Base-by-base conservation (phyloP, 305 asterid genomes). In the Solanum hybrid region DNA sequence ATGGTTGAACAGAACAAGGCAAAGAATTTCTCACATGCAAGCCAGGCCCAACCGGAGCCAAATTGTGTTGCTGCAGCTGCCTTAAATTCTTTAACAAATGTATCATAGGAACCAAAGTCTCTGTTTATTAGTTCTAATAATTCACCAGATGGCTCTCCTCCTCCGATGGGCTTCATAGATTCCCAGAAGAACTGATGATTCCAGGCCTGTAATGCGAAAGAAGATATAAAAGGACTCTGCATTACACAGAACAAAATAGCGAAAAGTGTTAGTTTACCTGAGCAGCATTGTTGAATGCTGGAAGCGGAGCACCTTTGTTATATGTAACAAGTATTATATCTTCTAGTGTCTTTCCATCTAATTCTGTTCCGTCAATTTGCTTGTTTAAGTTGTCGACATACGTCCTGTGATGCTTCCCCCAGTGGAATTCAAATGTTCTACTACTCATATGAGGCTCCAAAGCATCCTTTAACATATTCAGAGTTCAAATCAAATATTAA, bases 41-140 rank as follows among this genome's bases (percentile, higher is more conserved):
- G 98, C 99, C 99, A 97, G 88, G 99, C 98, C 99, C 99, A 97
- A 91, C 99, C 99, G 31, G 99, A 97, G 80, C 99, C 99, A 87
- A 94, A 95, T 87, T 96, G 99, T 32, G 98, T 95, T 51, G 96
- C 93, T 87, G 99, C 99, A 89, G 98, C 99, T 72, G 96, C 92
- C 95, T 95, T 96, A 90, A 97, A 94, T 90, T 95, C 98, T 51
- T 89, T 93, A 29, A 93, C 95, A 91, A 96, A 96, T 76, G 91
- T 94, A 78, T 96, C 98, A 79, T 92, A 97, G 89, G 99, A 96
- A 88, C 98, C 99, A 84, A 97, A 97, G 91, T 97, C 99, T 92
- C 98, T 94, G 86, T 94, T 94, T 85, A 97, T 94, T 87, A 96
- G 92, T 69, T 92, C 91, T 37, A 96, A 88, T 91, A 97, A 94